Percentiles rank a stretch among this genome's conserved stretches.
phyloP scores from a whole-genome alignment of 331 rosid species.

The Quercus tomentella region DNA sequence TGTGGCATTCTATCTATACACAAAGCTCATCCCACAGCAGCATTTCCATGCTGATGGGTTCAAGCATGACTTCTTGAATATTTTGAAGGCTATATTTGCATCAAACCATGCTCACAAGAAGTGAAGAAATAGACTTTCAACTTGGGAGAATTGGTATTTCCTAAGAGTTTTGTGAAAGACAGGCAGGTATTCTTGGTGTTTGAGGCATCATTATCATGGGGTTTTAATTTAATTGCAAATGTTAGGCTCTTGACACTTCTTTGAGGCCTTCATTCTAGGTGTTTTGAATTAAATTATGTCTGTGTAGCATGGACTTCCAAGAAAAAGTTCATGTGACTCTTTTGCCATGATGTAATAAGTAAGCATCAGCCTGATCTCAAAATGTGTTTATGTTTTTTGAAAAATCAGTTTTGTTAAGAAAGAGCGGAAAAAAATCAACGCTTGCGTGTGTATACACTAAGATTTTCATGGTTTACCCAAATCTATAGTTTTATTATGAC shows the following conservation, averaged over 20 bases:
- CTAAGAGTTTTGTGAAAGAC: not conserved
- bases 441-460: too few species aligned
- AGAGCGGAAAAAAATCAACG: rapidly evolving
- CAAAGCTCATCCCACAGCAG: constrained; percentile 25
- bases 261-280: too few species aligned
- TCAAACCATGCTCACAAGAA: not conserved
- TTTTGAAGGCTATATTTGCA: constrained; percentile 1
- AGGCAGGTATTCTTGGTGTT: not conserved
- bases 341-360: not conserved
- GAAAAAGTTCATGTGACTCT: too few species aligned
- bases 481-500: too few species aligned
- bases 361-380: not conserved
- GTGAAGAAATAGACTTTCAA: not conserved
- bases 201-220: not conserved
- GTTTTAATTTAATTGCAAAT: too few species aligned
- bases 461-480: not conserved
- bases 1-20: constrained; percentile 21
- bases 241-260: too few species aligned
- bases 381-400: not conserved
- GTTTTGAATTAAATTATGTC: too few species aligned
- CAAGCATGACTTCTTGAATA: constrained; percentile 14
- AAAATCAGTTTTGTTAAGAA: not conserved
- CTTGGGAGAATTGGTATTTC: not conserved
- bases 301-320: too few species aligned
- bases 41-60: constrained; percentile 20